Percentiles rank a stretch among this genome's conserved stretches.
Conservation (phyloP, 345 rosid species). For the Rhodamnia rubescens region DNA sequence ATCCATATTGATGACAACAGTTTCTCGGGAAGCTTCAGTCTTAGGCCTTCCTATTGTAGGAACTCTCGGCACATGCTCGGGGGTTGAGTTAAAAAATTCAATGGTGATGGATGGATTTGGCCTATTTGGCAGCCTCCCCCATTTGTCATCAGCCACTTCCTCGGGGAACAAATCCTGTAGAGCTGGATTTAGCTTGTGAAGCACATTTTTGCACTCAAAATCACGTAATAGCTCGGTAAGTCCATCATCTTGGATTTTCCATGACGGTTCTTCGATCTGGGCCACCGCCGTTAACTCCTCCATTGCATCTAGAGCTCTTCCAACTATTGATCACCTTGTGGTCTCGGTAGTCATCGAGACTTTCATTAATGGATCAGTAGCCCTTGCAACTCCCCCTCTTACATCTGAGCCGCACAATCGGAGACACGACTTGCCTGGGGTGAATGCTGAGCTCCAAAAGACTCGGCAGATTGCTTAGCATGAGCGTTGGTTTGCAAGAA, state of each 20-base stretch:
- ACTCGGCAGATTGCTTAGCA: background rate
- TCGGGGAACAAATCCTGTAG: background rate
- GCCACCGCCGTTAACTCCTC: background rate
- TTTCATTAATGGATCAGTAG: background rate
- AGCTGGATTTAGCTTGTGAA: background rate
- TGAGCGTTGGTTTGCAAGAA: background rate
- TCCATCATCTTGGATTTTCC: background rate
- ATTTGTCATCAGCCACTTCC: background rate
- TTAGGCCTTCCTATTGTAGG: background rate
- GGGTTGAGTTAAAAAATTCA: background rate
- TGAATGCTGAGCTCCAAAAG: background rate
- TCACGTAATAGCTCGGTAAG: background rate
- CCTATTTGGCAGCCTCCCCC: background rate
- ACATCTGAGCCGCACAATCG: background rate
- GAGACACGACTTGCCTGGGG: background rate
- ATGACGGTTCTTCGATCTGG: background rate
- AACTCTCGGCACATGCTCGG: background rate
- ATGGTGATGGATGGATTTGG: background rate
- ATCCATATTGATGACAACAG: background rate
- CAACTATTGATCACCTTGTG: background rate
- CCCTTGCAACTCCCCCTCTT: background rate
- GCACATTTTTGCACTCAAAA: background rate
- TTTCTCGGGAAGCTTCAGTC: conserved; percentile 1
- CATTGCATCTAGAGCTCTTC: background rate
- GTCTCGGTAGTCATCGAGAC: background rate